These are phyloP conservation scores for Trametes versicolor DNA, from an alignment of 1,284 basidiomycete species.

Conservation along the genomic window DNA sequence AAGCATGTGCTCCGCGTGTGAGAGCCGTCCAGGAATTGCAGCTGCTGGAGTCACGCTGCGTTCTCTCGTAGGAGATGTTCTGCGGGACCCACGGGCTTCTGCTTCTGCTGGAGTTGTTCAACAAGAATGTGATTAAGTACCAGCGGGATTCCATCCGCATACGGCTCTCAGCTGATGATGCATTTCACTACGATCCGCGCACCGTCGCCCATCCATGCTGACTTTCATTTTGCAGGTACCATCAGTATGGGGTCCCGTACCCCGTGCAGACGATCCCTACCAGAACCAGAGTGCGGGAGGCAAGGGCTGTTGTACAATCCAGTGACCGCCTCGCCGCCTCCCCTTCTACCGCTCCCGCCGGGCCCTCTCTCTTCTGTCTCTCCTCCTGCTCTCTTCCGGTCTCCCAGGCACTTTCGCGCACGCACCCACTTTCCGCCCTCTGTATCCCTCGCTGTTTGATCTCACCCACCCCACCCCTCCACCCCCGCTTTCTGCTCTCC, in stretches of 20 bases:
- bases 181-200: conserved; percentile 82
- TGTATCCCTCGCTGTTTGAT: conserved; percentile 22
- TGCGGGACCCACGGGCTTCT: conserved; percentile 54
- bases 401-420: conserved; percentile 23
- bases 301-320: conserved; percentile 66
- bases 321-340: conserved; percentile 40
- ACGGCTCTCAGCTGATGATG: conserved; percentile 61
- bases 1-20: conserved; percentile 7
- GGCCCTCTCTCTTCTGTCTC: conserved; percentile 11
- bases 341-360: conserved; percentile 1
- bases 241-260: conserved; percentile 94
- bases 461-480: conserved; percentile 5
- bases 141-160: conserved; percentile 20
- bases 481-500: background rate
- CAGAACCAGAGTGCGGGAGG: conserved; percentile 74
- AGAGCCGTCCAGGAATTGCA: conserved; percentile 10
- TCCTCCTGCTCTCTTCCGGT: conserved; percentile 29
- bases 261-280: conserved; percentile 89
- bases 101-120: background rate
- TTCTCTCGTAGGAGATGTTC: no score
- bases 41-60: background rate
- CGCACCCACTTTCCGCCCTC: conserved; percentile 13
- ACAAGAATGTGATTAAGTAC: conserved; percentile 4
- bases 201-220: conserved; percentile 55
- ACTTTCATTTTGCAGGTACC: conserved; percentile 69